phyloP scores from a whole-genome alignment of 2,329 filamentous ascomycete species.

The Penicillium aurantiogriseum region DNA sequence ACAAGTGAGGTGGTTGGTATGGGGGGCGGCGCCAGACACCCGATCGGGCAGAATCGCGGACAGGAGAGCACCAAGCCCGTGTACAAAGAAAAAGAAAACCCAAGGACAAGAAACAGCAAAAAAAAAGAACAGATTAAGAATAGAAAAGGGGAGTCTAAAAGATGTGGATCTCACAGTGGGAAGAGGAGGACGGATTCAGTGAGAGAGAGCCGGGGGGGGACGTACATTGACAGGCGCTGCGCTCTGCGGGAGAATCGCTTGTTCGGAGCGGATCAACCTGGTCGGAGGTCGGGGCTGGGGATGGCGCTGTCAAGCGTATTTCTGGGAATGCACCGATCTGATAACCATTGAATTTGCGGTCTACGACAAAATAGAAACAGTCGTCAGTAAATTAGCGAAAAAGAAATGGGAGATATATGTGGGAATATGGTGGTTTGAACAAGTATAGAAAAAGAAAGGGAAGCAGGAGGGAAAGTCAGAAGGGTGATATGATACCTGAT shows the following conservation, averaged over 20 bases:
- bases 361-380: background rate
- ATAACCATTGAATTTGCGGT: slow-evolving; percentile 14
- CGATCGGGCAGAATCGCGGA: slow-evolving; percentile 23
- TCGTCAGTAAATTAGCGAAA: background rate
- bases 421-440: background rate
- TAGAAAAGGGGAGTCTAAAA: slow-evolving; percentile 12
- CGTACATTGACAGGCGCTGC: slow-evolving; percentile 22
- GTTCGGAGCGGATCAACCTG: slow-evolving; percentile 39
- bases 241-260: slow-evolving; percentile 37
- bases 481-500: slow-evolving; percentile 20
- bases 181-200: slow-evolving; percentile 19
- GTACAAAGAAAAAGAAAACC: slow-evolving; percentile 17
- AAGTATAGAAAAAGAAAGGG: slow-evolving; percentile 3
- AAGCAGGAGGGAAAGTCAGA: slow-evolving; percentile 4
- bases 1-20: slow-evolving; percentile 22
- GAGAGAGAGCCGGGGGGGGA: slow-evolving; percentile 20
- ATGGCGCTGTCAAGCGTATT: slow-evolving; percentile 35
- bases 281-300: slow-evolving; percentile 33
- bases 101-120: slow-evolving; percentile 6
- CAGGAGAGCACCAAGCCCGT: slow-evolving; percentile 11
- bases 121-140: slow-evolving; percentile 11
- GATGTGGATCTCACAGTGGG: slow-evolving; percentile 32
- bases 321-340: slow-evolving; percentile 33
- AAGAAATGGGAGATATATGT: background rate
- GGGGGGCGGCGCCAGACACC: slow-evolving; percentile 20